A percentile compares a stretch with the other conserved stretches of the same genome.
These are phyloP conservation scores for Protomyces macrosporus DNA, from an alignment of 1,139 yeast species.

Conservation along the genomic window DNA sequence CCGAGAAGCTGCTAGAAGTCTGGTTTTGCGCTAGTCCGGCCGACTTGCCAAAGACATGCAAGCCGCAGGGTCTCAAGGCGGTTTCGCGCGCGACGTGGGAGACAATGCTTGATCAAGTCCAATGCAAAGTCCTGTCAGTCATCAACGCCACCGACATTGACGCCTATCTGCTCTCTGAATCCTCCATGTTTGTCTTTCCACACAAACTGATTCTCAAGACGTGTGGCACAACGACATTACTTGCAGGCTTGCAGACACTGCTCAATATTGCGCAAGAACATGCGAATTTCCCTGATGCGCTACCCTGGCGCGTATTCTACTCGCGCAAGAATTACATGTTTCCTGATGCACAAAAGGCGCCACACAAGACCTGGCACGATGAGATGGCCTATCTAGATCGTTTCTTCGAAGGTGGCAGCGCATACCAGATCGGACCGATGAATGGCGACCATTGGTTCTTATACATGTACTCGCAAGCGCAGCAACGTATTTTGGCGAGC, in stretches of 20 bases:
- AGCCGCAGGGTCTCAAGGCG: conserved; percentile 48
- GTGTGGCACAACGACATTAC: conserved; percentile 92
- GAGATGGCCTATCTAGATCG: conserved; percentile 65
- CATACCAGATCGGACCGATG: conserved; percentile 75
- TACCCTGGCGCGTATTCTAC: conserved; percentile 69
- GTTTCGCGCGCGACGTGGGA: conserved; percentile 69
- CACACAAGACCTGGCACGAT: conserved; percentile 79
- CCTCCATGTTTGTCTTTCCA: conserved; percentile 81
- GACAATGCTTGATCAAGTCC: conserved; percentile 68
- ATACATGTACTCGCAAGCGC: conserved; percentile 55
- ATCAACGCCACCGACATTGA: conserved; percentile 63
- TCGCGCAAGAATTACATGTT: conserved; percentile 91
- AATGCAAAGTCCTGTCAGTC: conserved; percentile 81
- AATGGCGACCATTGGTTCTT: conserved; percentile 88
- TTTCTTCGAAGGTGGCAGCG: conserved; percentile 55
- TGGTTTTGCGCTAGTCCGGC: conserved; percentile 65
- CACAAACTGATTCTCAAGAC: conserved; percentile 85
- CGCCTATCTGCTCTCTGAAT: conserved; percentile 82
- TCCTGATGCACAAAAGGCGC: conserved; percentile 74
- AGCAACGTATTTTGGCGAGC: conserved; percentile 29
- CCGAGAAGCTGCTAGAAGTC: conserved; percentile 84
- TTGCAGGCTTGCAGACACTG: conserved; percentile 66
- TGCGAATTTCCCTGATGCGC: conserved; percentile 36
- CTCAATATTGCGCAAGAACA: conserved; percentile 48
- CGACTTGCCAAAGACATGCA: conserved; percentile 38